Conservation (phyloP, 1,284 basidiomycete genomes). For the Paramarasmius palmivorus region DNA sequence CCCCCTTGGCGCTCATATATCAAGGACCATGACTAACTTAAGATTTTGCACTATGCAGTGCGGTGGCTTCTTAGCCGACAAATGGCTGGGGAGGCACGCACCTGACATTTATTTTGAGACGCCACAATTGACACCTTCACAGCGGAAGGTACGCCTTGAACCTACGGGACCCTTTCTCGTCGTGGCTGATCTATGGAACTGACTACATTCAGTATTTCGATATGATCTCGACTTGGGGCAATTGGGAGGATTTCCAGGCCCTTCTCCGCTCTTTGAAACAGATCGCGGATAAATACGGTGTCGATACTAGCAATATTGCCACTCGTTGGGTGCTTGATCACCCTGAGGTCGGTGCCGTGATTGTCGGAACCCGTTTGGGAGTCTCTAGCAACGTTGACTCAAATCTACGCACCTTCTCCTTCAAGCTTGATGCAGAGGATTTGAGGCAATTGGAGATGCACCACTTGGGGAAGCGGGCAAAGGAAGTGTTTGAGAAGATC, state of each 20-base stretch:
- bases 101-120: conserved; percentile 53
- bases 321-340: conserved; percentile 64
- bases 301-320: conserved; percentile 59
- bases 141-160: conserved; percentile 48
- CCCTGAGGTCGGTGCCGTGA: conserved; percentile 56
- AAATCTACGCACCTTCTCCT: conserved; percentile 47
- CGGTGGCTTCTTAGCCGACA: conserved; percentile 61
- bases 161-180: background rate
- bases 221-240: conserved; percentile 57
- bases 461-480: conserved; percentile 42
- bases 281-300: conserved; percentile 51
- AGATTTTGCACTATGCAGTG: conserved; percentile 44
- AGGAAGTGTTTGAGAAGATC: conserved; percentile 46
- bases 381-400: conserved; percentile 56
- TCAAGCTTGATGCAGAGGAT: conserved; percentile 47
- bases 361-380: conserved; percentile 59
- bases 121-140: conserved; percentile 51
- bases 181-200: background rate
- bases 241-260: conserved; percentile 54
- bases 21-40: no score
- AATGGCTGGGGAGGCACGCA: conserved; percentile 51
- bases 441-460: conserved; percentile 45
- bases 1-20: conserved; percentile 3
- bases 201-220: conserved; percentile 51
- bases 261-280: conserved; percentile 45